phyloP scores from a whole-genome alignment of 2,329 filamentous ascomycete genomes.

The Chalara sp. region DNA sequence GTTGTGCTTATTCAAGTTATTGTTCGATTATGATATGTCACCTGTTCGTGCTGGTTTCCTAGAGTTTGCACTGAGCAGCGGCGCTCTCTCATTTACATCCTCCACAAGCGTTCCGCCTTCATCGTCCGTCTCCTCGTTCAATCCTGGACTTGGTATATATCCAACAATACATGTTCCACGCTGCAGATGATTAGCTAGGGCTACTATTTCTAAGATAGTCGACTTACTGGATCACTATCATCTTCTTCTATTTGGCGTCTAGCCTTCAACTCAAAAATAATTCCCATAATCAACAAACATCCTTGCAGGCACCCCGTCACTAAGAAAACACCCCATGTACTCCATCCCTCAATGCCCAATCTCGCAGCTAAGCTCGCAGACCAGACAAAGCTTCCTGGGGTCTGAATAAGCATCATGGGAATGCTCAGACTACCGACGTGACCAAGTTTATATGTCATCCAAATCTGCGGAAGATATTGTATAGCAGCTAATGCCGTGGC shows the following conservation, averaged over 20 bases:
- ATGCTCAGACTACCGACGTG: constrained; percentile 89
- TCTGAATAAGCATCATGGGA: constrained; percentile 97
- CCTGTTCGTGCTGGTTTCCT: background rate
- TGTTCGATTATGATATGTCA: background rate
- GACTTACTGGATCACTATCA: constrained; percentile 10
- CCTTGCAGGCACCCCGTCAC: constrained; percentile 84
- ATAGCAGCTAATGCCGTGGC: constrained; percentile 73
- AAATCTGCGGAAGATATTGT: constrained; percentile 94
- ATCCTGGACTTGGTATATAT: constrained; percentile 6
- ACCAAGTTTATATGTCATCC: constrained; percentile 78
- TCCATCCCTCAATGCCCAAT: constrained; percentile 81
- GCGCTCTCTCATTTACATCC: constrained; percentile 6
- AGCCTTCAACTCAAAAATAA: constrained; percentile 59
- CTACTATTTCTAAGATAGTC: background rate
- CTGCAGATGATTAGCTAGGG: constrained; percentile 5
- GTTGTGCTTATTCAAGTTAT: too few relatives aligned
- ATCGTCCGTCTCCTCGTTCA: constrained; percentile 10
- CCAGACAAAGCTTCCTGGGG: constrained; percentile 85
- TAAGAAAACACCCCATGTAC: constrained; percentile 88
- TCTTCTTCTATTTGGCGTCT: constrained; percentile 10
- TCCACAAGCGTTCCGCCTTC: constrained; percentile 9
- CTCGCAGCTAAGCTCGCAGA: constrained; percentile 75
- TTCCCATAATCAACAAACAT: constrained; percentile 68
- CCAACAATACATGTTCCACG: constrained; percentile 9
- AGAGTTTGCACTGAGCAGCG: background rate